These are phyloP conservation scores for Terfezia claveryi DNA, from an alignment of 495 filamentous ascomycete genomes.

Conservation along the genomic window DNA sequence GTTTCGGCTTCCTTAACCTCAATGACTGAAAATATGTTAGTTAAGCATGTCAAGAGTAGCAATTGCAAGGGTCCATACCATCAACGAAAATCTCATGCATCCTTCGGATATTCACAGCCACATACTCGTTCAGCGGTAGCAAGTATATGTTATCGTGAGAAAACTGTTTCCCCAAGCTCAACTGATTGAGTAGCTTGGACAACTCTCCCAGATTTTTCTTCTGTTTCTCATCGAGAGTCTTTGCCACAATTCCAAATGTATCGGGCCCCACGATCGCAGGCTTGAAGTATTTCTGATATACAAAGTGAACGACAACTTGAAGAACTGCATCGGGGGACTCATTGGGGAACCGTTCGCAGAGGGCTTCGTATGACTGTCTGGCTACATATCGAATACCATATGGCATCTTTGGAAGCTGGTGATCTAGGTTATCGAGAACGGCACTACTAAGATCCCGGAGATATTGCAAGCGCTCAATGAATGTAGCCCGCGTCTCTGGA, in stretches of 20 bases:
- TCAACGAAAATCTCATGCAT: conserved; percentile 52
- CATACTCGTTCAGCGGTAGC: conserved; percentile 76
- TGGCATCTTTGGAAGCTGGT: conserved; percentile 66
- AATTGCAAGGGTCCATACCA: conserved; percentile 23
- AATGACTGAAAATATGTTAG: conserved; percentile 32
- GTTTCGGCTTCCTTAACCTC: conserved; percentile 64
- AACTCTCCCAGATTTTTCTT: conserved; percentile 85
- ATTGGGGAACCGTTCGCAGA: conserved; percentile 51
- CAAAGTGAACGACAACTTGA: conserved; percentile 67
- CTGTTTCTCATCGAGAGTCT: conserved; percentile 66
- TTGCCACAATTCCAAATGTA: conserved; percentile 71
- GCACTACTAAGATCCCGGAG: conserved; percentile 83
- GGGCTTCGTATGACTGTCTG: conserved; percentile 58
- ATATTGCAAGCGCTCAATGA: conserved; percentile 82
- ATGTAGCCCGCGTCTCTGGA: conserved; percentile 69
- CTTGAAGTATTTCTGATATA: conserved; percentile 86
- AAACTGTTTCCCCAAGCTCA: conserved; percentile 66
- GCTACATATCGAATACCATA: conserved; percentile 83
- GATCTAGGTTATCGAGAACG: conserved; percentile 60
- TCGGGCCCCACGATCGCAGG: conserved; percentile 73
- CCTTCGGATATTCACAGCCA: conserved; percentile 65
- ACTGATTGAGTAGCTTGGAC: conserved; percentile 71
- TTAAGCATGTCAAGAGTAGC: neutral
- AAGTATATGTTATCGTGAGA: conserved; percentile 88
- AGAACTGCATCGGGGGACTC: conserved; percentile 60